A percentile compares a stretch with the other conserved stretches of the same genome.
These are phyloP conservation scores for Penicillium bovifimosum DNA, from an alignment of 495 filamentous ascomycete genomes.

Conservation along the genomic window DNA sequence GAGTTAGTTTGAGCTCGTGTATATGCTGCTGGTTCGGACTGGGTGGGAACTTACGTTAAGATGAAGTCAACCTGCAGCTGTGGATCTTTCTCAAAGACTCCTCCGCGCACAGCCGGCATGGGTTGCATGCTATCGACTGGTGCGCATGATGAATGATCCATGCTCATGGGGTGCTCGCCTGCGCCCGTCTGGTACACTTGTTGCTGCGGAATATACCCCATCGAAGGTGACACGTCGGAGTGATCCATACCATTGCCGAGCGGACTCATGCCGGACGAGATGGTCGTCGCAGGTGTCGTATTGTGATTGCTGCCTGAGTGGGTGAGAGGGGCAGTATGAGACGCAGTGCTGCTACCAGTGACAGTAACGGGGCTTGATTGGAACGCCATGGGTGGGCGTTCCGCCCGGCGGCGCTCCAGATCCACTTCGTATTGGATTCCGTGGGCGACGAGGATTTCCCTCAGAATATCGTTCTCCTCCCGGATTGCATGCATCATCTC, in stretches of 20 bases:
- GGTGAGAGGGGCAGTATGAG: constrained; percentile 25
- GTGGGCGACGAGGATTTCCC: constrained; percentile 65
- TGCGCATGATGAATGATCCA: constrained; percentile 29
- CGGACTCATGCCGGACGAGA: constrained; percentile 34
- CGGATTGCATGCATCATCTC: constrained; percentile 35
- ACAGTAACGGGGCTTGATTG: constrained; percentile 27
- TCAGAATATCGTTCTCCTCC: constrained; percentile 70
- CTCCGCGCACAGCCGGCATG: constrained; percentile 37
- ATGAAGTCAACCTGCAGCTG: constrained; percentile 95
- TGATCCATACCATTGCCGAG: constrained; percentile 30
- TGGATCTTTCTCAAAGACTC: constrained; percentile 66
- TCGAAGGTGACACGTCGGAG: constrained; percentile 30
- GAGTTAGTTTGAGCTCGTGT: constrained; percentile 13
- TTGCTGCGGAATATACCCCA: constrained; percentile 27
- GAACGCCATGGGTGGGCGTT: constrained; percentile 24
- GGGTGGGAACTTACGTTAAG: constrained; percentile 78
- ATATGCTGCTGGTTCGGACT: not conserved
- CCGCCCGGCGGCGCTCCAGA: constrained; percentile 34
- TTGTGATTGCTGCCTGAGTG: constrained; percentile 24
- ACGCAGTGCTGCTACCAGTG: constrained; percentile 32
- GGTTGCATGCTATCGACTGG: constrained; percentile 20
- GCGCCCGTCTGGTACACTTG: constrained; percentile 27
- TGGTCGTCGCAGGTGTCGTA: constrained; percentile 37
- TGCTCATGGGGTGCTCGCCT: constrained; percentile 26
- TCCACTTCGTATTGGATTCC: constrained; percentile 56